Percentiles rank a stretch among this genome's conserved stretches.
phyloP scores from a whole-genome alignment of 2,329 filamentous ascomycete species.

The Diaporthe capsici region DNA sequence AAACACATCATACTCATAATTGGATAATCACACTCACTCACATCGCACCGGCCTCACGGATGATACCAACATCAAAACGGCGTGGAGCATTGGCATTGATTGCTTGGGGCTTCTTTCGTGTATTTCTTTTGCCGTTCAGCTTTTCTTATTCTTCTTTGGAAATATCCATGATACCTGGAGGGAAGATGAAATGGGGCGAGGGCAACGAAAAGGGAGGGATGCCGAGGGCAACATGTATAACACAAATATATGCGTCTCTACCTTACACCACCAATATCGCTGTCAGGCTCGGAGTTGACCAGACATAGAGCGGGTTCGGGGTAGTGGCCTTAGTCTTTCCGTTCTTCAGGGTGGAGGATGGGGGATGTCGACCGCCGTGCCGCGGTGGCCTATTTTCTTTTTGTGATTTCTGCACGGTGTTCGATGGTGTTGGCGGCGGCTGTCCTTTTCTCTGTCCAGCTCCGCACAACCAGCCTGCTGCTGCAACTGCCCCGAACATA shows the following conservation, averaged over 20 bases:
- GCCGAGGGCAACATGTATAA: constrained; percentile 7
- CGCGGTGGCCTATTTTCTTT: neutral
- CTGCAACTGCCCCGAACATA: neutral
- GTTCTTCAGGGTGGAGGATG: neutral
- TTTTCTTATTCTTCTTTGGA: constrained; percentile 21
- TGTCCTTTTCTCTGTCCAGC: constrained; percentile 2
- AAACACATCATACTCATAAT: constrained; percentile 30
- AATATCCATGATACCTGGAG: constrained; percentile 39
- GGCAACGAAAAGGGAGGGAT: neutral
- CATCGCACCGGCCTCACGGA: constrained; percentile 4
- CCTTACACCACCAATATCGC: neutral
- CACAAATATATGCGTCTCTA: constrained; percentile 9
- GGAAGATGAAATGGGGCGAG: constrained; percentile 11
- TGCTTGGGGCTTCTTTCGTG: constrained; percentile 1
- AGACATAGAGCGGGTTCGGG: constrained; percentile 12
- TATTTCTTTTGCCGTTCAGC: neutral
- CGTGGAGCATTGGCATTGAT: constrained; percentile 32
- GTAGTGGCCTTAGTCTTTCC: neutral
- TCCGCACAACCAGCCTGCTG: constrained; percentile 14
- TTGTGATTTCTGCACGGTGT: constrained; percentile 22
- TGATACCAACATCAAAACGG: constrained; percentile 27
- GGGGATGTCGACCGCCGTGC: neutral
- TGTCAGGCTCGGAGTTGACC: constrained; percentile 23
- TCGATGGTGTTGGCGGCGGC: constrained; percentile 33
- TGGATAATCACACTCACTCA: constrained; percentile 37